Evolutionary conservation across 352 stramenopile species (phyloP).

Genomic region (Pythium grandisporangium): DNA sequence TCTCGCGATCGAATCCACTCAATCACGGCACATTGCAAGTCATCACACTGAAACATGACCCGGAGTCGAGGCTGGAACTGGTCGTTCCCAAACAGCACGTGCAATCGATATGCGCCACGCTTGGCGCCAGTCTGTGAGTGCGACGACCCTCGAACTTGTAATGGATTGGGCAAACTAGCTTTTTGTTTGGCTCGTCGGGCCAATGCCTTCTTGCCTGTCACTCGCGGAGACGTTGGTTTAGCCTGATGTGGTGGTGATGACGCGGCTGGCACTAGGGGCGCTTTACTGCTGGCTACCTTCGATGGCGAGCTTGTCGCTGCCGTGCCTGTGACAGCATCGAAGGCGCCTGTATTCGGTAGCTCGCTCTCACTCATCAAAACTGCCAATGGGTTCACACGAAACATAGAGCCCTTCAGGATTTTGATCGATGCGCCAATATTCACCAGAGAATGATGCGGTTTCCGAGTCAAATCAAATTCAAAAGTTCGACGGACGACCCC

Average conservation of each 20-base stretch:
- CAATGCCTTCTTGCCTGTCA: slow-evolving; percentile 20
- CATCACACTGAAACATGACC: slow-evolving; percentile 41
- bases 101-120: slow-evolving; percentile 26
- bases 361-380: slow-evolving; percentile 27
- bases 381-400: slow-evolving; percentile 40
- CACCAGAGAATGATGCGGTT: slow-evolving; percentile 2
- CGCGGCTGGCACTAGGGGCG: too few relatives aligned
- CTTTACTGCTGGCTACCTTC: background rate
- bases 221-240: too few relatives aligned
- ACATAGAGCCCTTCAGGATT: slow-evolving; percentile 21
- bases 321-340: background rate
- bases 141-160: too few relatives aligned
- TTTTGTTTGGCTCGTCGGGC: slow-evolving; percentile 29
- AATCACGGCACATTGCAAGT: slow-evolving; percentile 29
- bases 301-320: background rate
- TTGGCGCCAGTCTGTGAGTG: background rate
- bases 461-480: slow-evolving; percentile 7
- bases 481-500: background rate
- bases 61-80: slow-evolving; percentile 20
- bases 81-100: slow-evolving; percentile 20
- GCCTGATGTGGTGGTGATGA: too few relatives aligned
- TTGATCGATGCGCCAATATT: slow-evolving; percentile 8
- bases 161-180: too few relatives aligned
- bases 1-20: slow-evolving; percentile 48
- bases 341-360: slow-evolving; percentile 10